Conservation (phyloP, 2,329 filamentous ascomycete genomes). For the Xylaria polymorpha region DNA sequence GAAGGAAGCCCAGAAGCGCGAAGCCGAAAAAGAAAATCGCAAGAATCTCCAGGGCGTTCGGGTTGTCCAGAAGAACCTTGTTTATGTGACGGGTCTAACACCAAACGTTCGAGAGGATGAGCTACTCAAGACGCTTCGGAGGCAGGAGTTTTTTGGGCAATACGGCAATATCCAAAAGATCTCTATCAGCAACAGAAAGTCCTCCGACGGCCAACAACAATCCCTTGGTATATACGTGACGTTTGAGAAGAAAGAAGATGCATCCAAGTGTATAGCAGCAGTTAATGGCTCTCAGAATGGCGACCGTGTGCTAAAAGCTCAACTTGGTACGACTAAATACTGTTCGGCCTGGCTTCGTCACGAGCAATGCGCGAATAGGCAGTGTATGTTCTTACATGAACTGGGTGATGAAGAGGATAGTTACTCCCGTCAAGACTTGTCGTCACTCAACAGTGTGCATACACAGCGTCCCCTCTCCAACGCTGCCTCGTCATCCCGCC, state of each 20-base stretch:
- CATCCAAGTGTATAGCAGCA: constrained; percentile 86
- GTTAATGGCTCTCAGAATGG: constrained; percentile 94
- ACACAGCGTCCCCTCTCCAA: constrained; percentile 75
- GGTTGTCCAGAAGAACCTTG: constrained; percentile 97
- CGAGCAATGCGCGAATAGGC: constrained; percentile 92
- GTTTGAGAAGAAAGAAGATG: constrained; percentile 91
- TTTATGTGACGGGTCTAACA: constrained; percentile 95
- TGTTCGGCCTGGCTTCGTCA: constrained; percentile 96
- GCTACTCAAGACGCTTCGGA: constrained; percentile 87
- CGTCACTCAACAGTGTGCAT: constrained; percentile 90
- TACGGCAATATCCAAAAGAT: constrained; percentile 99
- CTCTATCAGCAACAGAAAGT: constrained; percentile 95
- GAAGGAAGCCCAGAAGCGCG: constrained; percentile 95
- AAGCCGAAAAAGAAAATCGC: constrained; percentile 93
- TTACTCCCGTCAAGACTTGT: constrained; percentile 93
- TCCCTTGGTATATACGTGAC: constrained; percentile 99
- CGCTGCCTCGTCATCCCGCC: constrained; percentile 63
- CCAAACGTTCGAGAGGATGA: constrained; percentile 94
- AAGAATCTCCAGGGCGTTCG: constrained; percentile 96
- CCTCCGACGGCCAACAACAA: constrained; percentile 77
- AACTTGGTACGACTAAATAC: constrained; percentile 93
- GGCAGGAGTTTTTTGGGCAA: constrained; percentile 94
- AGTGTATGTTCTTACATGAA: constrained; percentile 98
- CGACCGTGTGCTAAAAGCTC: constrained; percentile 83
- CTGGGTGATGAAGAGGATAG: constrained; percentile 98